Evolutionary conservation across 441 rosid species (phyloP), one percentile per base, ranked within the genome.

Genomic region (Corymbia citriodora): DNA sequence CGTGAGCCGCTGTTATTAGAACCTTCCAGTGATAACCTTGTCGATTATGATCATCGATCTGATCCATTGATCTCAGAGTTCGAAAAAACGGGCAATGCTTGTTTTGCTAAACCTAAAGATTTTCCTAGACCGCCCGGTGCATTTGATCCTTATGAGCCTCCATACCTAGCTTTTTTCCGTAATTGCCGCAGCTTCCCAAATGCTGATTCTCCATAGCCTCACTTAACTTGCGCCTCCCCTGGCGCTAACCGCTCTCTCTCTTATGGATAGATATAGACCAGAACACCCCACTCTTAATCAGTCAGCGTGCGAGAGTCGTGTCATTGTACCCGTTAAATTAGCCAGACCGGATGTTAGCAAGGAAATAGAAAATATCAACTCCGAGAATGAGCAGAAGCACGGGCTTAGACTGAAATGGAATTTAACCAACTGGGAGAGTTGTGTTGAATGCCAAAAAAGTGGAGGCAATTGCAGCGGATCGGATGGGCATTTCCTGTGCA

Each of bases 351-450:
- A 59, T 5, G 45, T 3, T 40, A 0, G 65, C 0, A 3, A 59
- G 13, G 0, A 25, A 9, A 18, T 68, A 45, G 23, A 5, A 45
- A 45, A 68, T n/a, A 19, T 90, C 27, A 89, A 91, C 54, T 93
- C 88, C 55, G 55, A 18, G 16, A 91, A 93, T 7, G 59, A 94
- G 70, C 88, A 93, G 93, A 91, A 89, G 92, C 90, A 27, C 88
- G 95, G 97, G 9, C 93, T 96, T 88, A 49, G 92, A 83, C 87
- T 97, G 95, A 89, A 91, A 5, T 96, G 97, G 97, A 5, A 61
- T 61, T 11, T 27, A 61, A 68, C 57, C 17, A 9, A 4, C 13
- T 93, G 91, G 91, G 91, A 90, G 86, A 93, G 54, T 92, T 95
- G 98, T 57, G 94, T 94, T 87, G 55, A 87, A 49, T 93, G 94